These are phyloP conservation scores for Ceratocystis cacaofunesta DNA, from an alignment of 2,329 filamentous ascomycete species.

Conservation along the genomic window DNA sequence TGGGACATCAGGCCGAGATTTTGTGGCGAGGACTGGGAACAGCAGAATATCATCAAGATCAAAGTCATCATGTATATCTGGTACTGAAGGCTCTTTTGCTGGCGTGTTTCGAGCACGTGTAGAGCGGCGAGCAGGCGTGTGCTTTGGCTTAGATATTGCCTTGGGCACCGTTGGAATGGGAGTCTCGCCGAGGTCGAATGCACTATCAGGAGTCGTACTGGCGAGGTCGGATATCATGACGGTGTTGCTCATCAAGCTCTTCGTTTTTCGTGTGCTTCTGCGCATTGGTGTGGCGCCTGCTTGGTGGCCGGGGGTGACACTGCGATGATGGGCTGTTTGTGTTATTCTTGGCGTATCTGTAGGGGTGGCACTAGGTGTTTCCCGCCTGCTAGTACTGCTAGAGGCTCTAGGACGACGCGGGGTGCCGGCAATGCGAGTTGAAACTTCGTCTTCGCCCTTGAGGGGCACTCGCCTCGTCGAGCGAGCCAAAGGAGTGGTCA, in stretches of 20 bases:
- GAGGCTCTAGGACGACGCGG: conserved; percentile 6
- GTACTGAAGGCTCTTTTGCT: not conserved
- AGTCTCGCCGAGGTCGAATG: conserved; percentile 8
- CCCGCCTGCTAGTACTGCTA: not conserved
- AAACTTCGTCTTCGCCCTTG: conserved; percentile 12
- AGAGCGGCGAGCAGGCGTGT: conserved; percentile 3
- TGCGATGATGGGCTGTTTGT: not conserved
- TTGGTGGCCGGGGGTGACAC: not conserved
- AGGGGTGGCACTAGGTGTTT: not conserved
- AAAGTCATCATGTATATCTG: not conserved
- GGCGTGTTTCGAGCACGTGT: not conserved
- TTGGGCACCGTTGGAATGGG: not conserved
- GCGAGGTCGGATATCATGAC: conserved; percentile 15
- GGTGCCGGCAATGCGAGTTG: conserved; percentile 8
- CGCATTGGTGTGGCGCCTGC: not conserved
- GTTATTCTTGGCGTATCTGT: not conserved
- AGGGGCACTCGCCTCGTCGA: conserved; percentile 12
- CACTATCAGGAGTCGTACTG: conserved; percentile 12
- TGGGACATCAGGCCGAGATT: not conserved
- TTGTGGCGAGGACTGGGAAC: not conserved
- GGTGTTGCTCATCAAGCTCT: not conserved
- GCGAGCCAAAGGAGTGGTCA: not conserved
- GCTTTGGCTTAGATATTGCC: conserved; percentile 1
- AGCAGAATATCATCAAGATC: not conserved
- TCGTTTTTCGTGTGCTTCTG: not conserved